Percentiles rank a stretch among this genome's conserved stretches.
Evolutionary conservation across 768 basidiomycete species (phyloP).

Genomic region (Lyophyllum shimeji): DNA sequence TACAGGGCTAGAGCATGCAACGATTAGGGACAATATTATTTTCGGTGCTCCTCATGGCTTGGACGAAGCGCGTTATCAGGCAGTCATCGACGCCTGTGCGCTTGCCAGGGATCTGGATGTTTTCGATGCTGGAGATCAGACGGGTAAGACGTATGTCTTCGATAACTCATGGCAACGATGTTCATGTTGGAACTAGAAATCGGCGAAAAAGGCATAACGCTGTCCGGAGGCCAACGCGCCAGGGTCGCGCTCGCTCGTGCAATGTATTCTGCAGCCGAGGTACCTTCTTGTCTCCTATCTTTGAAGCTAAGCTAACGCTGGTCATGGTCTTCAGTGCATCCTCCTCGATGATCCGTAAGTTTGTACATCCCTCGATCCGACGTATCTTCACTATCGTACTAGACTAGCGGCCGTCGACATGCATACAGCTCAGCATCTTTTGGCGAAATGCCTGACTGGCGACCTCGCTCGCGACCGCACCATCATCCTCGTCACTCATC

Average conservation of each 20-base stretch:
- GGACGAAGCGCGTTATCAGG: constrained; percentile 61
- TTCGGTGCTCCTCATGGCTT: constrained; percentile 64
- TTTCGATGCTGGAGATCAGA: constrained; percentile 76
- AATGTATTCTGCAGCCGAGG: constrained; percentile 69
- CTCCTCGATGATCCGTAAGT: constrained; percentile 73
- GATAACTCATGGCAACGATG: not conserved
- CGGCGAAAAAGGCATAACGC: constrained; percentile 77
- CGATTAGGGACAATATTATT: constrained; percentile 78
- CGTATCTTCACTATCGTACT: constrained; percentile 1
- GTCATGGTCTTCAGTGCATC: constrained; percentile 39
- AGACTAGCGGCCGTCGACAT: constrained; percentile 74
- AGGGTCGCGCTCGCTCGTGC: constrained; percentile 77
- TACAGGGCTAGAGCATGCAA: constrained; percentile 76
- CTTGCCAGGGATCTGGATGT: constrained; percentile 69
- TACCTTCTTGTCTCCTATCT: constrained; percentile 17
- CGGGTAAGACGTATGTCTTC: constrained; percentile 40
- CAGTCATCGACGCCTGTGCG: constrained; percentile 74
- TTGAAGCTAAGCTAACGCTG: not conserved
- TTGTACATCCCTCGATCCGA: constrained; percentile 10
- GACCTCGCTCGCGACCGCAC: constrained; percentile 64
- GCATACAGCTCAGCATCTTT: constrained; percentile 74
- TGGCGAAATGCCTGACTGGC: constrained; percentile 62
- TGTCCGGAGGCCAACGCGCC: constrained; percentile 75
- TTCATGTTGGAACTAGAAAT: constrained; percentile 45
- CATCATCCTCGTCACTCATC: constrained; percentile 82